Percentiles rank a stretch among this genome's conserved stretches.
These are phyloP conservation scores for Lineolata rhizophorae DNA, from an alignment of 495 filamentous ascomycete species.

Conservation along the genomic window DNA sequence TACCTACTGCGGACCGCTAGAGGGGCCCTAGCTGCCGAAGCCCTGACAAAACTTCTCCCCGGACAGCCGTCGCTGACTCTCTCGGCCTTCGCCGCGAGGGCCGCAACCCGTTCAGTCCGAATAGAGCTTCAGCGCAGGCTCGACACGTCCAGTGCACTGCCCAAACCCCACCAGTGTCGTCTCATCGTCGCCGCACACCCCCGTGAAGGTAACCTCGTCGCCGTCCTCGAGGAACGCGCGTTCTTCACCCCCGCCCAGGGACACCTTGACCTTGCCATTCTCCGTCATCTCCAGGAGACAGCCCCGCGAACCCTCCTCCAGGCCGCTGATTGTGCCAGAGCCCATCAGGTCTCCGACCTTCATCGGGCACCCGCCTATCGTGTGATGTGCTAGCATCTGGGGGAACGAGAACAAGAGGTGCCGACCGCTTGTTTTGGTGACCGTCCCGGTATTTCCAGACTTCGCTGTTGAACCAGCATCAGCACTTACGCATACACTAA, in stretches of 20 bases:
- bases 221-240: conserved; percentile 69
- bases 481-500: neutral
- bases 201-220: conserved; percentile 52
- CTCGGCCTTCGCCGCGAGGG: too few species aligned
- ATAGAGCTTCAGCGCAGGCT: conserved; percentile 13
- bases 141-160: conserved; percentile 18
- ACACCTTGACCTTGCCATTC: conserved; percentile 42
- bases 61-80: too few species aligned
- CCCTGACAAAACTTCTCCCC: too few species aligned
- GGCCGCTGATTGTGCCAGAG: conserved; percentile 76
- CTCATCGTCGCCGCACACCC: conserved; percentile 31
- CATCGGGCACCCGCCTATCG: conserved; percentile 66
- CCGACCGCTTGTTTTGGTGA: conserved; percentile 38
- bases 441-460: conserved; percentile 38
- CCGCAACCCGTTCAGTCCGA: too few species aligned
- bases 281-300: conserved; percentile 65
- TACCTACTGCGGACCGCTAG: too few species aligned
- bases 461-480: conserved; percentile 16
- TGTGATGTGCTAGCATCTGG: conserved; percentile 89
- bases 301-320: conserved; percentile 32
- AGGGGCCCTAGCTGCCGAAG: too few species aligned
- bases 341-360: conserved; percentile 67
- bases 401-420: conserved; percentile 81
- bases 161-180: conserved; percentile 23
- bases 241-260: conserved; percentile 45